These are phyloP conservation scores for Prunus armeniaca DNA, from an alignment of 306 rosid species.

Conservation along the genomic window DNA sequence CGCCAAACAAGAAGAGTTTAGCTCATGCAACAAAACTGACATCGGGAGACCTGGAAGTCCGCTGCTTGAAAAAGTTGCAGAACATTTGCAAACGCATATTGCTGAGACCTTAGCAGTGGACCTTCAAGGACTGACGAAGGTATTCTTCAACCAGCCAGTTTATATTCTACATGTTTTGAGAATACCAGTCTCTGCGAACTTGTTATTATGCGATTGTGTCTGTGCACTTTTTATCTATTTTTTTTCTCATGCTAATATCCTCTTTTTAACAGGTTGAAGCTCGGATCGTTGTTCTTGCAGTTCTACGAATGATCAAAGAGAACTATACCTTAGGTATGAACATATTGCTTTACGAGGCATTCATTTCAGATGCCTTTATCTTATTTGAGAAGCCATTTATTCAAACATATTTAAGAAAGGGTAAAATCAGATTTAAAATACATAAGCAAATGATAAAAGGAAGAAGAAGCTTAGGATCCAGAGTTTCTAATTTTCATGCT, in stretches of 20 bases:
- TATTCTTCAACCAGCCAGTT: constrained; percentile 17
- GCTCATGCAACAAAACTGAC: constrained; percentile 40
- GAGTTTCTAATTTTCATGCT: constrained; percentile 1
- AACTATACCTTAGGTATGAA: constrained; percentile 61
- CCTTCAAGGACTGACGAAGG: constrained; percentile 87
- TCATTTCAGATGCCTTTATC: background rate
- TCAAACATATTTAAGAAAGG: background rate
- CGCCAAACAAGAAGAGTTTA: constrained; percentile 44
- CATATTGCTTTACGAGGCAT: background rate
- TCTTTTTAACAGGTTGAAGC: constrained; percentile 82
- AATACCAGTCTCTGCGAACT: background rate
- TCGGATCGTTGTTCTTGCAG: constrained; percentile 84
- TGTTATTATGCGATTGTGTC: background rate
- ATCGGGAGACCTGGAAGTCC: constrained; percentile 56
- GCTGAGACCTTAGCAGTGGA: constrained; percentile 73
- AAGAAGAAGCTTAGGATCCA: background rate
- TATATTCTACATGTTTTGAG: background rate
- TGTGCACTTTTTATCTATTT: background rate
- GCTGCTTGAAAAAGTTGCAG: constrained; percentile 86
- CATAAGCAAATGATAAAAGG: background rate
- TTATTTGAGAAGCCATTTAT: constrained; percentile 1
- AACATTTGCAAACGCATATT: constrained; percentile 68
- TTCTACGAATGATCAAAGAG: constrained; percentile 91
- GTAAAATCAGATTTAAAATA: background rate
- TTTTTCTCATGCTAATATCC: constrained; percentile 9